Conservation (phyloP, 352 stramenopile genomes). For the Pythium periplocum region DNA sequence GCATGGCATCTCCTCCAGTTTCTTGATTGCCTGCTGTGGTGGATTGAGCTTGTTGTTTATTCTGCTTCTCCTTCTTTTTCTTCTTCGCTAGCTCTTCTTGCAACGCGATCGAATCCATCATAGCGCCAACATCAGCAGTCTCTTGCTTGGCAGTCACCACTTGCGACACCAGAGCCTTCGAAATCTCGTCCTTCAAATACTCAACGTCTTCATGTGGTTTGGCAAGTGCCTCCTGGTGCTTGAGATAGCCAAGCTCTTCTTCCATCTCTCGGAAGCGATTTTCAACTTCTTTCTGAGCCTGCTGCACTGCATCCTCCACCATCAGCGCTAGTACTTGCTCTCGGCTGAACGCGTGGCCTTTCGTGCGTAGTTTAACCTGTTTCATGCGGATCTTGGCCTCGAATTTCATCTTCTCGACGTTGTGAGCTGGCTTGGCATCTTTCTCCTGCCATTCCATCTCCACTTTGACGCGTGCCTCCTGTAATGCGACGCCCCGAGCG, state of each 20-base stretch:
- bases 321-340: slow-evolving; percentile 80
- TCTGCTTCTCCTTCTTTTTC: slow-evolving; percentile 20
- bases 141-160: slow-evolving; percentile 61
- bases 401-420: slow-evolving; percentile 91
- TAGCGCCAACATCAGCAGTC: slow-evolving; percentile 23
- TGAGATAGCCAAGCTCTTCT: slow-evolving; percentile 71
- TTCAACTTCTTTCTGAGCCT: slow-evolving; percentile 72
- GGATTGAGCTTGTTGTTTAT: slow-evolving; percentile 5
- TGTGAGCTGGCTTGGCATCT: slow-evolving; percentile 63
- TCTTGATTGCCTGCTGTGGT: not conserved
- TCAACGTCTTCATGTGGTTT: slow-evolving; percentile 42
- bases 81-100: slow-evolving; percentile 50
- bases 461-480: slow-evolving; percentile 46
- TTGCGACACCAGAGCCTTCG: slow-evolving; percentile 50
- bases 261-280: slow-evolving; percentile 86
- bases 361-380: slow-evolving; percentile 87
- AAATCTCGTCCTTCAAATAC: slow-evolving; percentile 62
- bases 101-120: slow-evolving; percentile 51
- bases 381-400: slow-evolving; percentile 92
- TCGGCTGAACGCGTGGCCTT: slow-evolving; percentile 68
- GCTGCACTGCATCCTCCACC: slow-evolving; percentile 79
- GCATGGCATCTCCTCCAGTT: slow-evolving; percentile 1
- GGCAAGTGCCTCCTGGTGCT: slow-evolving; percentile 31
- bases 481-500: slow-evolving; percentile 68
- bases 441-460: slow-evolving; percentile 72